phyloP scores from a whole-genome alignment of 2,329 filamentous ascomycete genomes.

The Clonostachys rosea region DNA sequence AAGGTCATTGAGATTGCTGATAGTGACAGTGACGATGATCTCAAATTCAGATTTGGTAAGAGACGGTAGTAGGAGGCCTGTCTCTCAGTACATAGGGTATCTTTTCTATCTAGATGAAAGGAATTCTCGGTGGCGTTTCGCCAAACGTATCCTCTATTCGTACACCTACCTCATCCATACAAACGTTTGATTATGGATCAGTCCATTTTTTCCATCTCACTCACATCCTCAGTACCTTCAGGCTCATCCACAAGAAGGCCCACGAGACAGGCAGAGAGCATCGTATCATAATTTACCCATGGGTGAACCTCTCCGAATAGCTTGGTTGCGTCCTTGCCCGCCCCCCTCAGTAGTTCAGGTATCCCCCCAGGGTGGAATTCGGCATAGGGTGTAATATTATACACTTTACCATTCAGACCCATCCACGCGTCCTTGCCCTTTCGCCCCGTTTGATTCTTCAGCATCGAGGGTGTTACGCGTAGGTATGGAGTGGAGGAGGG shows the following conservation, averaged over 20 bases:
- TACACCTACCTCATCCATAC: no score
- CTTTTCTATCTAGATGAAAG: background rate
- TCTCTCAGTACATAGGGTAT: background rate
- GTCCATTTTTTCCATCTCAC: conserved; percentile 58
- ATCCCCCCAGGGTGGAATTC: conserved; percentile 88
- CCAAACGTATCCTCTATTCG: no score
- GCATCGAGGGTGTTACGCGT: conserved; percentile 76
- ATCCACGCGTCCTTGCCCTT: conserved; percentile 89
- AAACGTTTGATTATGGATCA: background rate
- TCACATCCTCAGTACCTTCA: conserved; percentile 24
- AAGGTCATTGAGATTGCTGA: conserved; percentile 26
- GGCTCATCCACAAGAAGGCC: conserved; percentile 58
- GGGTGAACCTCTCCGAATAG: conserved; percentile 65
- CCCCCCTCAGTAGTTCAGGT: conserved; percentile 63
- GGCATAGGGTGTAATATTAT: conserved; percentile 87
- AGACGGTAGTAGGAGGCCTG: conserved; percentile 25
- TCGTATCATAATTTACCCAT: conserved; percentile 70
- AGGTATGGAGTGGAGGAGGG: conserved; percentile 48
- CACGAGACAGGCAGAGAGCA: conserved; percentile 59
- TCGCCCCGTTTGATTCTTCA: conserved; percentile 75
- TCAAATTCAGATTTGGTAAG: conserved; percentile 51
- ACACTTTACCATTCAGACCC: conserved; percentile 82
- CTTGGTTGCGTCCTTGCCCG: conserved; percentile 56
- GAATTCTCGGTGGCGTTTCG: no score
- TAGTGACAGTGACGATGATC: conserved; percentile 48